These are phyloP conservation scores for Ammopiptanthus mongolicus DNA, from an alignment of 306 rosid genomes.

Conservation along the genomic window DNA sequence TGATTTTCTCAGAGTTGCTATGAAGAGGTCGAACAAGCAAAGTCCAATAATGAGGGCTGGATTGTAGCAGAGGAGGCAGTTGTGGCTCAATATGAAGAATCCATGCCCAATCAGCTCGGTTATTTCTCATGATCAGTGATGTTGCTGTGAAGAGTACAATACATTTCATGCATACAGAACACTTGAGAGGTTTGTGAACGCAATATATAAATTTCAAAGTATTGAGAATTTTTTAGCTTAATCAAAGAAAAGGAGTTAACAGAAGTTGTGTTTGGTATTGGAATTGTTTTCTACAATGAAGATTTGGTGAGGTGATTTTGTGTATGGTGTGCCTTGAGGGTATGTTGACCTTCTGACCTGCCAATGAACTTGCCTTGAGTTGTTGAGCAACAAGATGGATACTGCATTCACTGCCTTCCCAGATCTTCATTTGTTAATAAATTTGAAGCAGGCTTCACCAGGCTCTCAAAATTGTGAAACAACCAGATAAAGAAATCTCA, in stretches of 20 bases:
- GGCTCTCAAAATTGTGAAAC: background rate
- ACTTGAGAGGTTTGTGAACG: background rate
- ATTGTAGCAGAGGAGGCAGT: conserved; percentile 63
- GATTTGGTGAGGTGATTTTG: background rate
- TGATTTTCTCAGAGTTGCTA: conserved; percentile 53
- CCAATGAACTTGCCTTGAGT: background rate
- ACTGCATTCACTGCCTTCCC: background rate
- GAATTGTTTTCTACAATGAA: conserved; percentile 14
- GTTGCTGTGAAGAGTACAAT: background rate
- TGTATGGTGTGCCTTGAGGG: background rate
- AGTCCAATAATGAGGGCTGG: conserved; percentile 41
- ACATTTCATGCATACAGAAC: background rate
- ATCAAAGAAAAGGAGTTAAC: background rate
- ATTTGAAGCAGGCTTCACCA: background rate
- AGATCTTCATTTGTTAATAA: background rate
- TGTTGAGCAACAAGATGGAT: background rate
- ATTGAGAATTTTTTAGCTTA: background rate
- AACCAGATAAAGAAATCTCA: background rate
- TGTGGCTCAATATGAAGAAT: conserved; percentile 54
- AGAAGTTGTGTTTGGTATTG: background rate
- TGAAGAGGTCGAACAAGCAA: conserved; percentile 30
- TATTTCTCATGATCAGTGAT: conserved; percentile 27
- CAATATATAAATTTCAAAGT: background rate
- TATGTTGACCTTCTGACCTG: background rate
- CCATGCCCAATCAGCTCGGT: conserved; percentile 21